Base-by-base conservation (phyloP, 108 stramenopile genomes). In the Skeletonema marinoi region DNA sequence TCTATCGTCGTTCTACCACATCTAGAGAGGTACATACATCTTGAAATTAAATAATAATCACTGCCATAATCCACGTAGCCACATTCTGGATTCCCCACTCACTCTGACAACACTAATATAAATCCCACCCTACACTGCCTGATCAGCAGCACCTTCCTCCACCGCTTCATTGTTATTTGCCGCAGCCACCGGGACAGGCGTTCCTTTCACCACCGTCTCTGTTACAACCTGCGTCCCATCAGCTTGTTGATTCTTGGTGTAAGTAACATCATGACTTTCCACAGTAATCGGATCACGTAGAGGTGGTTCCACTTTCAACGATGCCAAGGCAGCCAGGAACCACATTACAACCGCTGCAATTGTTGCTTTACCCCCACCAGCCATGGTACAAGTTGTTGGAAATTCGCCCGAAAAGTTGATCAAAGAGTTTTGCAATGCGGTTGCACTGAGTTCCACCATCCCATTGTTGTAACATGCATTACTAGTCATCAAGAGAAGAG, bases 331-430 rank as follows among this genome's bases (percentile, higher is more conserved):
- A 38, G 83, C 79, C 32, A 63, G 32, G 42, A 77, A 84, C 83
- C 83, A 84, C 32, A 84, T 16, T 3, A 84, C 79, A 31, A 75
- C 76, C 32, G 79, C 79, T 30, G 79, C 74, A 68, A 84, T 84
- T 4, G 70, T 29, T 31, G 70, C 80, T 42, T 81, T 84, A 29
- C 62, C 83, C 17, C 83, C 83, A 6, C 33, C 32, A 11, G 60
- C 70, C 75, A 80, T 66, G 66, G 44, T 19, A 50, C 84, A 85
- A 2, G 65, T n/a, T 9, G 41, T 51, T 48, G 51, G 46, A 50
- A 82, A 82, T 13, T 29, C 59, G 4, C 50, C 50, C 3, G 50
- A 19, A 51, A 51, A 51, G 50, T 3, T 72, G 32, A 48, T 71
- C 10, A 51, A 5, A 2, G 42, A 16, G n/a, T 58, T 48, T 9